phyloP scores from a whole-genome alignment of 176 grass and related monocot species.

The Ensete ventricosum region DNA sequence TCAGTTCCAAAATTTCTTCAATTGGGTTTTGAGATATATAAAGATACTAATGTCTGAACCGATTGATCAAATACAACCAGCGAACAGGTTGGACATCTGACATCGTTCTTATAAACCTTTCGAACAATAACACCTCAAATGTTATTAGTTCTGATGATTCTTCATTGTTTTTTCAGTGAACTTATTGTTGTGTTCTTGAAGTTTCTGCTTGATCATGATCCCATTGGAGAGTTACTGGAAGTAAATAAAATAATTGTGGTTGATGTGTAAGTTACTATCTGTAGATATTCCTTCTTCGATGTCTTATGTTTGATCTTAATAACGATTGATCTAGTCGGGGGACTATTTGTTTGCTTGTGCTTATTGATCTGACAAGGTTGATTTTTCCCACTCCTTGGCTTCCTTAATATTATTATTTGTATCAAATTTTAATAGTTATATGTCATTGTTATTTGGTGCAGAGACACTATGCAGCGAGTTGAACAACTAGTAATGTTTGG shows the following conservation, averaged over 20 bases:
- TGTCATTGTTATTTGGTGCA: constrained; percentile 29
- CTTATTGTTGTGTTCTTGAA: constrained; percentile 88
- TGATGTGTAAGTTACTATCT: constrained; percentile 67
- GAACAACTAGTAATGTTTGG: constrained; percentile 74
- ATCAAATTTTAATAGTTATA: constrained; percentile 15
- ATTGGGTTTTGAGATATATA: constrained; percentile 80
- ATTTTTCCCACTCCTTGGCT: background rate
- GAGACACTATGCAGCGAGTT: constrained; percentile 49
- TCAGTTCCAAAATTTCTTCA: constrained; percentile 99
- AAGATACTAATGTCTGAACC: constrained; percentile 85
- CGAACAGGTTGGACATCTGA: constrained; percentile 48
- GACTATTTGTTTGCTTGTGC: background rate
- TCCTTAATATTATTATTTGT: background rate
- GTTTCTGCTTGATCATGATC: constrained; percentile 74
- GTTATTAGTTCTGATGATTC: constrained; percentile 8
- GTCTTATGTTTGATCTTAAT: background rate
- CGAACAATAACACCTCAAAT: background rate
- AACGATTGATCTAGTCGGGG: background rate
- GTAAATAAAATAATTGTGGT: constrained; percentile 46
- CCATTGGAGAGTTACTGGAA: constrained; percentile 75
- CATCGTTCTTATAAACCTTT: constrained; percentile 20
- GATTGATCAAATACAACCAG: constrained; percentile 57
- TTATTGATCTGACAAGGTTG: background rate
- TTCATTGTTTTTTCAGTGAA: constrained; percentile 44
- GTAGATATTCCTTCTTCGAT: constrained; percentile 15